Conservation (phyloP, 352 stramenopile genomes). For the Lagenidium giganteum region DNA sequence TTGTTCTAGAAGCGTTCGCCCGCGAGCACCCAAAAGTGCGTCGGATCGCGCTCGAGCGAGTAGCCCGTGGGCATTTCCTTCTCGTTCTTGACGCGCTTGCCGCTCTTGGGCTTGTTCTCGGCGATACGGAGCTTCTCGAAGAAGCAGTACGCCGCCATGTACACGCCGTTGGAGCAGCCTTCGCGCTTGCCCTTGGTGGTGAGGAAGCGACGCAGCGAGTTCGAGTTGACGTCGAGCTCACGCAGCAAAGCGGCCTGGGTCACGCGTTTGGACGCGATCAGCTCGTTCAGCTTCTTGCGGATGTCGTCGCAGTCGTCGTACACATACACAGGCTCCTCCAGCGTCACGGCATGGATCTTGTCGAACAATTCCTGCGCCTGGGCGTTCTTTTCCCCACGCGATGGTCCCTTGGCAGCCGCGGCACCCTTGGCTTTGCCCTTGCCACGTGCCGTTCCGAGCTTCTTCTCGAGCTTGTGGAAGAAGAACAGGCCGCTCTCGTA, state of each 20-base stretch:
- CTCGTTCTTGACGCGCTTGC: constrained; percentile 38
- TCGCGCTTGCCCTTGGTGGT: constrained; percentile 40
- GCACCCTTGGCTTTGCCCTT: constrained; percentile 19
- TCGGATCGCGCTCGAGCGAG: constrained; percentile 25
- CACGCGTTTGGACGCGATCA: constrained; percentile 27
- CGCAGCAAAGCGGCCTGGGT: constrained; percentile 35
- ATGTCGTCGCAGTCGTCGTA: constrained; percentile 55
- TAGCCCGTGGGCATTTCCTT: constrained; percentile 15
- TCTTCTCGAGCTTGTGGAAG: constrained; percentile 33
- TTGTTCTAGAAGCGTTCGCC: not conserved
- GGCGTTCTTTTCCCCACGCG: constrained; percentile 19
- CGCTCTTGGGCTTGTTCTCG: constrained; percentile 32
- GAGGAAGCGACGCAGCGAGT: constrained; percentile 43
- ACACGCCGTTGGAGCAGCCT: constrained; percentile 43
- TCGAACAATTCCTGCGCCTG: constrained; percentile 25
- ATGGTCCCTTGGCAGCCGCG: constrained; percentile 13
- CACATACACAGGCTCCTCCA: constrained; percentile 35
- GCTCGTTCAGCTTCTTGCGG: constrained; percentile 38
- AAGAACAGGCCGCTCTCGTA: constrained; percentile 32
- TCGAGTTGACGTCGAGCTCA: constrained; percentile 35
- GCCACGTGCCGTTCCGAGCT: not conserved
- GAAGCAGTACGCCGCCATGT: constrained; percentile 39
- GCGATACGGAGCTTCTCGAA: constrained; percentile 52
- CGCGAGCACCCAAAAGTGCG: constrained; percentile 10
- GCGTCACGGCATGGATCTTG: constrained; percentile 26